phyloP scores from a whole-genome alignment of 83 land plant species.

The Thuja plicata region DNA sequence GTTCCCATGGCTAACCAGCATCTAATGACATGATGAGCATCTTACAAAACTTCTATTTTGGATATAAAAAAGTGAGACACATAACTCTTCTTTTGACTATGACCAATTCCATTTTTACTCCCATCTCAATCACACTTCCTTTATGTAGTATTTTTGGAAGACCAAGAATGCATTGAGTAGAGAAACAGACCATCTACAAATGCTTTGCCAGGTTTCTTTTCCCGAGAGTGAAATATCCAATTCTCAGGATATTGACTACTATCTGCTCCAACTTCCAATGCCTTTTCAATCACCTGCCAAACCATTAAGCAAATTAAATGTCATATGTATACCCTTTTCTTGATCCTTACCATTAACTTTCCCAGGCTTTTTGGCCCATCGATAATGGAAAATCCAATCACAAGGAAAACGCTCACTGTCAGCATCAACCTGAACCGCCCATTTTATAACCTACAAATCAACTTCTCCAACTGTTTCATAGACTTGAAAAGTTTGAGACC shows the following conservation, averaged over 20 bases:
- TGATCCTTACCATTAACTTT: slow-evolving; percentile 72
- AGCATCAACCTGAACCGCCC: slow-evolving; percentile 89
- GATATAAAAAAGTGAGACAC: neutral
- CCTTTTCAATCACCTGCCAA: slow-evolving; percentile 74
- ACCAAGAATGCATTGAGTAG: slow-evolving; percentile 5
- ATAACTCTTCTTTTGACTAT: neutral
- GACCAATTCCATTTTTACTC: neutral
- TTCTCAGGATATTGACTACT: slow-evolving; percentile 63
- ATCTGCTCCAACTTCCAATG: slow-evolving; percentile 82
- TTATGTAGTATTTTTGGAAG: neutral
- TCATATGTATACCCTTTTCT: slow-evolving; percentile 16
- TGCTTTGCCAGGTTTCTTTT: slow-evolving; percentile 77
- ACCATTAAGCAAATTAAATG: slow-evolving; percentile 11
- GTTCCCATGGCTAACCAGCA: neutral
- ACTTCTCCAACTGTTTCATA: slow-evolving; percentile 11
- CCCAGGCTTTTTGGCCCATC: slow-evolving; percentile 95
- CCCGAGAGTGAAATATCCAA: slow-evolving; percentile 80
- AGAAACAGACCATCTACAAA: slow-evolving; percentile 71
- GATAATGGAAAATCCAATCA: slow-evolving; percentile 95
- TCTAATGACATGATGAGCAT: neutral
- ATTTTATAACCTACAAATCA: slow-evolving; percentile 73
- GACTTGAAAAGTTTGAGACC: slow-evolving; percentile 2
- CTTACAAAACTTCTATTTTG: neutral
- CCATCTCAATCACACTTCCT: neutral
- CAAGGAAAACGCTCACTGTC: slow-evolving; percentile 72